A percentile compares a stretch with the other conserved stretches of the same genome.
phyloP scores from a whole-genome alignment of 768 basidiomycete genomes.

The Gymnopilus junonius region DNA sequence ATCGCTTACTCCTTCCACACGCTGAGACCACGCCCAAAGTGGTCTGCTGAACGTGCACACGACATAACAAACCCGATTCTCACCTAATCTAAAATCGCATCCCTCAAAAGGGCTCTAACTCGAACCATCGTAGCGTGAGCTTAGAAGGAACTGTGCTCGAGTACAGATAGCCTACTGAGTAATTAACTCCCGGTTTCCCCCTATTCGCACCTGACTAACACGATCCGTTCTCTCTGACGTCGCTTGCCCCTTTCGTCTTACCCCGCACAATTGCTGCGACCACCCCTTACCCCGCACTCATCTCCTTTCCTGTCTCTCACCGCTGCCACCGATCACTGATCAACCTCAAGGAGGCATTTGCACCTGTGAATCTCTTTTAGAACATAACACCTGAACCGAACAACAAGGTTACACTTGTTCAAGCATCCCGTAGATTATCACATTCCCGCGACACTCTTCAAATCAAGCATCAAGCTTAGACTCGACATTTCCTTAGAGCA shows the following conservation, averaged over 20 bases:
- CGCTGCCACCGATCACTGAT: not conserved
- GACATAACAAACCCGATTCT: not conserved
- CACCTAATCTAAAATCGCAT: not conserved
- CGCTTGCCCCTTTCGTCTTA: slow-evolving; percentile 2
- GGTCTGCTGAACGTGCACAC: not conserved
- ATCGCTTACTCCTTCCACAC: slow-evolving; percentile 3
- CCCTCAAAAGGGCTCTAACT: not conserved
- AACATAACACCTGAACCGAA: not conserved
- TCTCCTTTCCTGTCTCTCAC: not conserved
- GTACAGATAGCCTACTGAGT: not conserved
- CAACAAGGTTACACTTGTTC: not conserved
- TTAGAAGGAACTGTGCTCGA: not conserved
- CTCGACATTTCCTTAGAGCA: not conserved
- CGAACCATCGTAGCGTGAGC: not conserved
- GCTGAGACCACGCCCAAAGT: not conserved
- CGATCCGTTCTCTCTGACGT: not conserved
- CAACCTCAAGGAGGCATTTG: not conserved
- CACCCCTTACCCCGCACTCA: not conserved
- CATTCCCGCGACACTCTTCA: not conserved
- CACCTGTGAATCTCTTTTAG: not conserved
- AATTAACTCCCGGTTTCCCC: not conserved
- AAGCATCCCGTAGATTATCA: not conserved
- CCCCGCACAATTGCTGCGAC: not conserved
- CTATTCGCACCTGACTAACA: slow-evolving; percentile 1
- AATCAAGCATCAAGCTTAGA: not conserved